phyloP scores from a whole-genome alignment of 768 basidiomycete species.

The Coprinopsis cinerea region DNA sequence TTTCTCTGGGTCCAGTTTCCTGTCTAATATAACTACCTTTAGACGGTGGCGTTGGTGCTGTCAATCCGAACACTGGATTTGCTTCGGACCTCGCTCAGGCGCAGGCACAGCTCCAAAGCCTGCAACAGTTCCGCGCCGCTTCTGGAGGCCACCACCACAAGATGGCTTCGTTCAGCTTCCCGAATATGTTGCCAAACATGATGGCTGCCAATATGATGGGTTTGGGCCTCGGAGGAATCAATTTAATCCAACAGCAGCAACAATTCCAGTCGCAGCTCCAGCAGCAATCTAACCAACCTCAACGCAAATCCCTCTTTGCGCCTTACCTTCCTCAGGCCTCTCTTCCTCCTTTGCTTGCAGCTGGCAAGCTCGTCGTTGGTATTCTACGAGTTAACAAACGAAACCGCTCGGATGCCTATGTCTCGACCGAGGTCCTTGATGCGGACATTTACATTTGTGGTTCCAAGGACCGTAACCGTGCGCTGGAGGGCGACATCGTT shows the following conservation, averaged over 20 bases:
- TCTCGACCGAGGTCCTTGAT: constrained; percentile 95
- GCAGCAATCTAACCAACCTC: constrained; percentile 86
- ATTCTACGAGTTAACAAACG: constrained; percentile 97
- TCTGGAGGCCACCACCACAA: constrained; percentile 93
- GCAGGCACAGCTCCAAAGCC: constrained; percentile 91
- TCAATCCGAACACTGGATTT: constrained; percentile 57
- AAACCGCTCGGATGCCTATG: constrained; percentile 97
- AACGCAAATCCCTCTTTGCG: constrained; percentile 97
- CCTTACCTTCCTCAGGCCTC: constrained; percentile 98
- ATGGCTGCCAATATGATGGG: constrained; percentile 98
- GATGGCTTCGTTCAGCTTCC: constrained; percentile 97
- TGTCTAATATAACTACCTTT: constrained; percentile 13
- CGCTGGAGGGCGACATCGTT: constrained; percentile 96
- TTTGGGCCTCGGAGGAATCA: constrained; percentile 73
- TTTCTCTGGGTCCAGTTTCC: constrained; percentile 1
- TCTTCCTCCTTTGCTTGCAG: constrained; percentile 90
- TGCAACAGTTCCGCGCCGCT: constrained; percentile 95
- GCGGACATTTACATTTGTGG: constrained; percentile 99
- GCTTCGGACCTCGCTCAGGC: constrained; percentile 91
- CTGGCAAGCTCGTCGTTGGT: constrained; percentile 96
- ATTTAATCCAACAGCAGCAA: constrained; percentile 87
- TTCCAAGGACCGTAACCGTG: constrained; percentile 97
- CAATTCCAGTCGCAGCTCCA: constrained; percentile 95
- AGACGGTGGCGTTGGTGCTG: constrained; percentile 75
- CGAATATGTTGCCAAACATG: constrained; percentile 96